Conservation (phyloP, 2,329 filamentous ascomycete species). For the Fusarium zealandicum region DNA sequence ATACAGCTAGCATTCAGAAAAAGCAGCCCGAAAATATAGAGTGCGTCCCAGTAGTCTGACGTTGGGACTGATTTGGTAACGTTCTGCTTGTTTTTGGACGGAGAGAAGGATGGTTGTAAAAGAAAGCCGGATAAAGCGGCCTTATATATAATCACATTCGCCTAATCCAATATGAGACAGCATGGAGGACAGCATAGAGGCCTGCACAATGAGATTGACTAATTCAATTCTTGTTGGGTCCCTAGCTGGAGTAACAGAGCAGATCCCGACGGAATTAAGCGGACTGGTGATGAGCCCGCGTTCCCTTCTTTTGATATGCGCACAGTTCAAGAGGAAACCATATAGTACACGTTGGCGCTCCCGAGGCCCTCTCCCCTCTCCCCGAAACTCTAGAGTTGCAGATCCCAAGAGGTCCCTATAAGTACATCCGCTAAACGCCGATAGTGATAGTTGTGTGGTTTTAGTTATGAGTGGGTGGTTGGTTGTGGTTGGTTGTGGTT, state of each 20-base stretch:
- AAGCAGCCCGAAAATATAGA: no score
- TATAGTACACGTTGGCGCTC: conserved; percentile 37
- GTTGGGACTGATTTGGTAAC: no score
- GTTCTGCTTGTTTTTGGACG: no score
- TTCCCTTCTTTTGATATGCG: conserved; percentile 26
- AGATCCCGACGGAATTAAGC: conserved; percentile 8
- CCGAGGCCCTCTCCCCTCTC: not conserved
- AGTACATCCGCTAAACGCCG: conserved; percentile 44
- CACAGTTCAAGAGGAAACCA: conserved; percentile 22
- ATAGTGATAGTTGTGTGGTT: conserved; percentile 36
- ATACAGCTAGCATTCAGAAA: no score
- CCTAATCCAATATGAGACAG: no score
- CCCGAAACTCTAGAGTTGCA: conserved; percentile 19
- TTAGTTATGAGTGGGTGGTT: conserved; percentile 25
- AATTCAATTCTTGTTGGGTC: conserved; percentile 25
- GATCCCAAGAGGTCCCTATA: conserved; percentile 35
- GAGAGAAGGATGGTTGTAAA: no score
- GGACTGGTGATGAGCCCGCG: conserved; percentile 11
- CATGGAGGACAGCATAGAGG: no score
- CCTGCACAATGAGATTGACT: conserved; percentile 3
- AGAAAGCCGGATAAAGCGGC: no score
- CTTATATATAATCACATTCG: no score
- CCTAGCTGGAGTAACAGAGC: conserved; percentile 9
- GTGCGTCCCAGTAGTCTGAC: no score
- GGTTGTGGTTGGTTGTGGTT: not conserved